A percentile compares a stretch with the other conserved stretches of the same genome.
phyloP scores from a whole-genome alignment of 345 rosid genomes.

The Murraya paniculata region DNA sequence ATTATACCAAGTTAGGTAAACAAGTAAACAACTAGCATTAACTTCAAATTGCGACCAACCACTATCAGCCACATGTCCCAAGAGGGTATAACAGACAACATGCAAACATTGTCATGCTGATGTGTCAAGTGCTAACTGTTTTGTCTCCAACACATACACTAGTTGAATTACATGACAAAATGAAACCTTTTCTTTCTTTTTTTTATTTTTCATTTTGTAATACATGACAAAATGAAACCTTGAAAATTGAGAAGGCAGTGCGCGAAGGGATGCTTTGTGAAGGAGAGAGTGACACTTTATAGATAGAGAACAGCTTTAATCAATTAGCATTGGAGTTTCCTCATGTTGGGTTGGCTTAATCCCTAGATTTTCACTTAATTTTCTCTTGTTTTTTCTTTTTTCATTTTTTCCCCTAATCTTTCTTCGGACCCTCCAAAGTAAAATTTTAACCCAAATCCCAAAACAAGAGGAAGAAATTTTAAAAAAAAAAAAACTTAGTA shows the following conservation, averaged over 20 bases:
- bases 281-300: neutral
- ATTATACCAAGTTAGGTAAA: neutral
- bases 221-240: neutral
- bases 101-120: neutral
- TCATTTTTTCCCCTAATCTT: neutral
- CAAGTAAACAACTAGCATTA: too few species aligned
- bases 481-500: neutral
- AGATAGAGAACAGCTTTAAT: neutral
- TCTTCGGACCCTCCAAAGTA: slow-evolving; percentile 40
- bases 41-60: neutral
- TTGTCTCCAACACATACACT: neutral
- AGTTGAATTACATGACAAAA: neutral
- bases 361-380: slow-evolving; percentile 19
- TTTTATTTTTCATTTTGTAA: too few species aligned
- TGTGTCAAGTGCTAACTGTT: neutral
- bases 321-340: slow-evolving; percentile 45
- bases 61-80: neutral
- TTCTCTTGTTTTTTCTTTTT: too few species aligned
- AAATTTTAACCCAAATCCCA: neutral
- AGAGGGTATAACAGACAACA: neutral
- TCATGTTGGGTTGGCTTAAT: slow-evolving; percentile 36
- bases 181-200: neutral
- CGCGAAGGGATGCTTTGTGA: neutral
- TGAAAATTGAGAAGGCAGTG: neutral
- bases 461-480: neutral